Percentiles rank a stretch among this genome's conserved stretches.
Conservation (phyloP, 1,139 yeast species). For the Debaryomyces psychrophilus region DNA sequence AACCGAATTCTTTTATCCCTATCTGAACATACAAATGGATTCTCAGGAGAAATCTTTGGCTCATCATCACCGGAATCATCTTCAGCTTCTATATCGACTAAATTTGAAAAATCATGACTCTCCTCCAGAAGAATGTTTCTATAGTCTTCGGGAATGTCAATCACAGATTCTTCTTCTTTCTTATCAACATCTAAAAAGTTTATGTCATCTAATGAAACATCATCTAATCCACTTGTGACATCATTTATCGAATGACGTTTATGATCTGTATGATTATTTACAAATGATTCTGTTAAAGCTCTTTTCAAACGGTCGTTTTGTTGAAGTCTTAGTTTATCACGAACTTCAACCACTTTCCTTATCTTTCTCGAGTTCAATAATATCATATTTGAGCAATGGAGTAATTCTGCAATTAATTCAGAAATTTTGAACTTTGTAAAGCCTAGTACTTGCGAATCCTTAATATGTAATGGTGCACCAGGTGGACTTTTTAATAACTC, state of each 20-base stretch:
- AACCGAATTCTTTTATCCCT: conserved; percentile 36
- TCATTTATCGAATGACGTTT: conserved; percentile 21
- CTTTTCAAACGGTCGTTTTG: conserved; percentile 33
- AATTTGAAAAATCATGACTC: conserved; percentile 6
- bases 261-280: conserved; percentile 14
- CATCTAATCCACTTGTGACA: conserved; percentile 43
- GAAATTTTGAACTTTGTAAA: conserved; percentile 47
- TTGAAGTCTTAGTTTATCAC: conserved; percentile 41
- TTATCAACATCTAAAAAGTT: conserved; percentile 20
- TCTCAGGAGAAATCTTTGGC: conserved; percentile 48
- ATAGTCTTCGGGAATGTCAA: conserved; percentile 6
- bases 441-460: conserved; percentile 32
- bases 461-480: conserved; percentile 26
- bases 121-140: background rate
- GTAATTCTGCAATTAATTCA: conserved; percentile 49
- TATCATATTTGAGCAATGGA: conserved; percentile 55
- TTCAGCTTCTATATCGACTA: conserved; percentile 25
- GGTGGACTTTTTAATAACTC: conserved; percentile 33
- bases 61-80: conserved; percentile 52
- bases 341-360: conserved; percentile 34
- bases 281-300: conserved; percentile 36
- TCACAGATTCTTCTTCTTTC: background rate
- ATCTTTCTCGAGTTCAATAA: conserved; percentile 46
- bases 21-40: conserved; percentile 49
- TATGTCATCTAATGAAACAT: conserved; percentile 41